These are phyloP conservation scores for Juglanconis sp. DNA, from an alignment of 2,329 filamentous ascomycete species.

Conservation along the genomic window DNA sequence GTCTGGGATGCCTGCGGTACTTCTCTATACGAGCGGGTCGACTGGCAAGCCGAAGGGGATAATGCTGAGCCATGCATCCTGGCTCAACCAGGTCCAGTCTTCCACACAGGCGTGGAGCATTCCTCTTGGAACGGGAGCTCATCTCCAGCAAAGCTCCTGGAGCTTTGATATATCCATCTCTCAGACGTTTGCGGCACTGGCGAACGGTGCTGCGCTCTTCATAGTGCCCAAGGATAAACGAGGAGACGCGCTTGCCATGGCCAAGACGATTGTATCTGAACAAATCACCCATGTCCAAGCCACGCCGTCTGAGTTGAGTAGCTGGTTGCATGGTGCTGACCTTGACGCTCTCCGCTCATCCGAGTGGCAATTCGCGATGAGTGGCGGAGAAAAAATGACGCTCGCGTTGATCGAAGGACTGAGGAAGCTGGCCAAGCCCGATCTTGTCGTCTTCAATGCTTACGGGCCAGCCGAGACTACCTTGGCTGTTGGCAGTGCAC, in stretches of 20 bases:
- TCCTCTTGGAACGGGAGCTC: conserved; percentile 19
- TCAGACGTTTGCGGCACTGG: conserved; percentile 30
- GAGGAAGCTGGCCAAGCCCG: not conserved
- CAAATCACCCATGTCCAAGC: conserved; percentile 30
- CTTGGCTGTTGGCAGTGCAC: not conserved
- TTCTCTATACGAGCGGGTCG: conserved; percentile 26
- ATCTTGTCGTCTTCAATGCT: conserved; percentile 15
- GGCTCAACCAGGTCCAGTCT: conserved; percentile 20
- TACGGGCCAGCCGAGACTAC: conserved; percentile 21
- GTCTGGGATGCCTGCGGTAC: conserved; percentile 17
- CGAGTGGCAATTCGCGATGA: conserved; percentile 29
- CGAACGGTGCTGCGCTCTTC: conserved; percentile 28
- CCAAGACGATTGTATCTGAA: conserved; percentile 27
- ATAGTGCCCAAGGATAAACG: conserved; percentile 27
- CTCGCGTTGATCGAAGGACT: not conserved
- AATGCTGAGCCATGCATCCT: conserved; percentile 18
- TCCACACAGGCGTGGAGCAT: conserved; percentile 12
- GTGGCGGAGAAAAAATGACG: conserved; percentile 29
- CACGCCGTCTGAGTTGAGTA: conserved; percentile 34
- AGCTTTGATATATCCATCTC: conserved; percentile 32
- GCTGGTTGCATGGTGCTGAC: conserved; percentile 17
- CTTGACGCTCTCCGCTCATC: conserved; percentile 19
- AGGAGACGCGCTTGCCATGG: conserved; percentile 30
- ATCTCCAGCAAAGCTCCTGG: conserved; percentile 34
- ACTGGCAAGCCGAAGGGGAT: conserved; percentile 34